Percentiles rank a stretch among this genome's conserved stretches.
Conservation (phyloP, 2,329 filamentous ascomycete genomes). For the Trichoderma aggressivum region DNA sequence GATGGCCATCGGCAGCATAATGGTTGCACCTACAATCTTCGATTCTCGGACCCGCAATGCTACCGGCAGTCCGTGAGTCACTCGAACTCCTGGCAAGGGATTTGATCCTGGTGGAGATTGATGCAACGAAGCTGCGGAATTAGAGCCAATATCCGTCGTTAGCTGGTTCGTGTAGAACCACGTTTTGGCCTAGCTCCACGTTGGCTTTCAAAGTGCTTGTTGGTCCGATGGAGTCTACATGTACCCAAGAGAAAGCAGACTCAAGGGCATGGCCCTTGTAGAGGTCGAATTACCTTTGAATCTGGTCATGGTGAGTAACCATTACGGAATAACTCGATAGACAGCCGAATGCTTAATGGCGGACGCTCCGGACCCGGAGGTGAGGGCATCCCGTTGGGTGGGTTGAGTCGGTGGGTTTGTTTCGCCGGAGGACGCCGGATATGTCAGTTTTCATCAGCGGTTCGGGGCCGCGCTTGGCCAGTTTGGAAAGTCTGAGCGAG, state of each 20-base stretch:
- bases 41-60: not conserved
- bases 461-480: slow-evolving; percentile 5
- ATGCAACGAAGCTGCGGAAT: not conserved
- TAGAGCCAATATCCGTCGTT: not conserved
- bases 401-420: not conserved
- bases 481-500: slow-evolving; percentile 16
- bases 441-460: not conserved
- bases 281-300: not conserved
- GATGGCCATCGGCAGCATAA: not conserved
- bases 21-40: not conserved
- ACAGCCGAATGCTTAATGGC: not conserved
- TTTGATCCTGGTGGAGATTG: not conserved
- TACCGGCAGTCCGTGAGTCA: slow-evolving; percentile 6
- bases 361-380: not conserved
- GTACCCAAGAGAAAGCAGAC: not conserved
- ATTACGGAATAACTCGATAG: not conserved
- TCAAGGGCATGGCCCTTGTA: not conserved
- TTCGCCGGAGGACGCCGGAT: not conserved
- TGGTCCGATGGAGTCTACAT: not conserved
- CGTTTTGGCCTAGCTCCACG: not conserved
- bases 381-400: not conserved
- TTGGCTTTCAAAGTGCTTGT: not conserved
- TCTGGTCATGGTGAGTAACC: not conserved
- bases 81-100: not conserved
- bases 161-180: not conserved